Evolutionary conservation across 2,329 filamentous ascomycete genomes (phyloP), one percentile per base, ranked within the genome.

Genomic region (Colletotrichum godetiae): DNA sequence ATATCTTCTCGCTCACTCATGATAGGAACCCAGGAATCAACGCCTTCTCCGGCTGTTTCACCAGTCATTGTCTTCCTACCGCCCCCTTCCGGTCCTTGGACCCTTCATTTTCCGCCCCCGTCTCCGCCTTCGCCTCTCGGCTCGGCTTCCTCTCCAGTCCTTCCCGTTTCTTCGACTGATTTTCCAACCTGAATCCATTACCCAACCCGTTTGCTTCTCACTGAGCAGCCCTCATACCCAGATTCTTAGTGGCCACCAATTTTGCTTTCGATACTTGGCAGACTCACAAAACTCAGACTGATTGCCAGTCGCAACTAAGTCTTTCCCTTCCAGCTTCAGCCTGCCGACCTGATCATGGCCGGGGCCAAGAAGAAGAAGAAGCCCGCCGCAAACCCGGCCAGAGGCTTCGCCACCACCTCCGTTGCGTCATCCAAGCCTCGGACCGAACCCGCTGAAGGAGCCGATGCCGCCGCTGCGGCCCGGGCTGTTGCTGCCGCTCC

Each of bases 331-430:
- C 13, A 19, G 4, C 12, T 35, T 22, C 27, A 33, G 27, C 24
- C 15, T 29, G 55, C 15, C 53, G 24, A 63, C 35, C 35, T 13
- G 33, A 65, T 75, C 76, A 96, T 96, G 94, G 92, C 93, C 70
- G 87, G 86, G 56, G 84, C 85, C 73, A 92, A 94, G 84, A 98
- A 97, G 86, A 98, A 98, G 86, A 97, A 95, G 88, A 98, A 98
- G 89, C 89, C 93, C 68, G 90, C 91, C 31, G 90, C 92, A 37
- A 98, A 98, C 83, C 94, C 95, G 73, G 95, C 95, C 52, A 90
- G 97, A 82, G 97, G 95, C 22, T 97, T 98, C 84, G 95, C 96
- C 76, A 99, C 97, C 5, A 97, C 94, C 13, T 98, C 96, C 1
- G 89, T 97, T 73, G 94, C 95, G 56, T 73, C 71, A 5, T 97